Conservation (phyloP, 2,329 filamentous ascomycete species). For the Biscogniauxia marginata region DNA sequence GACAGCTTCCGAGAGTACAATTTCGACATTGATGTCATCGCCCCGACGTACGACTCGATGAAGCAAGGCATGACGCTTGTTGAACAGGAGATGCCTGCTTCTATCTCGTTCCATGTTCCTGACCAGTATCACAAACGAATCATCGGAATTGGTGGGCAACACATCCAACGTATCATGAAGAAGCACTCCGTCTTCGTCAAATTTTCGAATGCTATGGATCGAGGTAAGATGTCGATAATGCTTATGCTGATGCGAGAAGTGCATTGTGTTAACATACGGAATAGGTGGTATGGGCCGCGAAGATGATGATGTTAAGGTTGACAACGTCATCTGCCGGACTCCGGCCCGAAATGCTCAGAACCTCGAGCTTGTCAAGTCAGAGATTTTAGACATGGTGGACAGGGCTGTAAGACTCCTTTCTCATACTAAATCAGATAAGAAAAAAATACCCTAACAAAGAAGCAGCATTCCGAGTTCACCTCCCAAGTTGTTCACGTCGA, state of each 20-base stretch:
- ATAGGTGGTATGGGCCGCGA: conserved; percentile 78
- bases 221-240: conserved; percentile 52
- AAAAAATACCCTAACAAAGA: conserved; percentile 11
- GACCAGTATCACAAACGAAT: conserved; percentile 99
- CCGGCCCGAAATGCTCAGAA: conserved; percentile 96
- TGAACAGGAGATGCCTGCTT: conserved; percentile 98
- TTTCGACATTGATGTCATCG: conserved; percentile 98
- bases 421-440: neutral
- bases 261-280: conserved; percentile 28
- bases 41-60: conserved; percentile 87
- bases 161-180: conserved; percentile 99
- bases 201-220: conserved; percentile 98
- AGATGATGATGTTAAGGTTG: conserved; percentile 96
- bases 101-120: conserved; percentile 97
- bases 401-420: conserved; percentile 64
- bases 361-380: conserved; percentile 93
- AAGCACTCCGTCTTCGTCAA: conserved; percentile 99
- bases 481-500: conserved; percentile 92
- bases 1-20: conserved; percentile 99
- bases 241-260: neutral
- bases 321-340: conserved; percentile 98
- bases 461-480: conserved; percentile 89
- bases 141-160: conserved; percentile 96
- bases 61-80: conserved; percentile 90
- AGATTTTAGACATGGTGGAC: conserved; percentile 99